Conservation (phyloP, 2,329 filamentous ascomycete genomes). For the Huntiella bhutanensis region DNA sequence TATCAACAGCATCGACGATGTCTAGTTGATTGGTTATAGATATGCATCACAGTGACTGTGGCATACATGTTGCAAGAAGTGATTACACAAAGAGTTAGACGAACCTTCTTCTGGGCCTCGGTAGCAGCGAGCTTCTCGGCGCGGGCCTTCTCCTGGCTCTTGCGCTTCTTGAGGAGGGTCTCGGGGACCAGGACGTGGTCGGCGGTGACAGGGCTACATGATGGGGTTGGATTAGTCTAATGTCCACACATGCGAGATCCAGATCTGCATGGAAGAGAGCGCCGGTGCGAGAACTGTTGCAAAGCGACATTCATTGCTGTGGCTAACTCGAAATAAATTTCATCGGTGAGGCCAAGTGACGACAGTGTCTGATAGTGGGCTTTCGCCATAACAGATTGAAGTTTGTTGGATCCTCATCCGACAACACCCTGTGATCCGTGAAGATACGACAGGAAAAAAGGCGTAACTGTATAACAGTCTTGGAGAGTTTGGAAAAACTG, state of each 20-base stretch:
- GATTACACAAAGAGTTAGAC: slow-evolving; percentile 20
- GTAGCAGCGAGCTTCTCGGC: slow-evolving; percentile 60
- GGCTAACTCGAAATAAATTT: slow-evolving; percentile 75
- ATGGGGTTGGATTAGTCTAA: slow-evolving; percentile 60
- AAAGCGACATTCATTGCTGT: slow-evolving; percentile 76
- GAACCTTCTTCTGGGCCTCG: slow-evolving; percentile 80
- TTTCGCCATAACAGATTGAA: slow-evolving; percentile 8
- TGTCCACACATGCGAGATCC: slow-evolving; percentile 36
- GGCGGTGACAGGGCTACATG: slow-evolving; percentile 64
- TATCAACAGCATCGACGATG: slow-evolving; percentile 92
- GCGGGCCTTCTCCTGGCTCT: slow-evolving; percentile 98
- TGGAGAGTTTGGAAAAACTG: neutral
- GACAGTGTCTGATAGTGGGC: slow-evolving; percentile 5
- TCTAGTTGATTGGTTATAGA: slow-evolving; percentile 63
- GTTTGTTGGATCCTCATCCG: slow-evolving; percentile 38
- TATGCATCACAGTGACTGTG: slow-evolving; percentile 53
- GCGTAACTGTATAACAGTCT: slow-evolving; percentile 15
- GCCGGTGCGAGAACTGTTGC: slow-evolving; percentile 88
- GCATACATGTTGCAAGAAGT: neutral
- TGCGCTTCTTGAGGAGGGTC: slow-evolving; percentile 99
- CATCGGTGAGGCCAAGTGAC: slow-evolving; percentile 44
- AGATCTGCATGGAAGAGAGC: slow-evolving; percentile 42
- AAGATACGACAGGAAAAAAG: slow-evolving; percentile 22
- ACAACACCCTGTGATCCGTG: slow-evolving; percentile 42
- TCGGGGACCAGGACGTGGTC: slow-evolving; percentile 95